These are phyloP conservation scores for Saccharomyces hybrid DNA, from an alignment of 1,139 yeast genomes.

Conservation along the genomic window DNA sequence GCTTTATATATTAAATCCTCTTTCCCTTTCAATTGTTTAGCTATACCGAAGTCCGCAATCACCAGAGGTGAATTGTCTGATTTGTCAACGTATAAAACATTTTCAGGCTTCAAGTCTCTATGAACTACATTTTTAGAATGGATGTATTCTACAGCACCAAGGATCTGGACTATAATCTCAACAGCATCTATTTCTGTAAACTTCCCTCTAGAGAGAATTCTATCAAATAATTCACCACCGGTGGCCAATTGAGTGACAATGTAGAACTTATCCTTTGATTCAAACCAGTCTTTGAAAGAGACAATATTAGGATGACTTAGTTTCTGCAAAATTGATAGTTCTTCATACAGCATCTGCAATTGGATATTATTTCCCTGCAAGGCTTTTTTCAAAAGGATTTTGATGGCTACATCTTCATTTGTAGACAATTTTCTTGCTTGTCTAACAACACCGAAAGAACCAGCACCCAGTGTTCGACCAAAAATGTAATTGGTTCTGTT, in stretches of 20 bases:
- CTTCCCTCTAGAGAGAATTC: constrained; percentile 66
- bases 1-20: constrained; percentile 64
- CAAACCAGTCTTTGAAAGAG: constrained; percentile 81
- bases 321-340: constrained; percentile 55
- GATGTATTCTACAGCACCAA: constrained; percentile 66
- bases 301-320: constrained; percentile 77
- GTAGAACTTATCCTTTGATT: constrained; percentile 68
- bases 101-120: constrained; percentile 87
- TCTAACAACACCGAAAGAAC: constrained; percentile 81
- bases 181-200: constrained; percentile 85
- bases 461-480: constrained; percentile 73
- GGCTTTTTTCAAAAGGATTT: constrained; percentile 75
- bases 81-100: constrained; percentile 48
- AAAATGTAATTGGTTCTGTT: constrained; percentile 57
- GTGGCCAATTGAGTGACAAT: constrained; percentile 73
- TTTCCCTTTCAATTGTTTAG: constrained; percentile 52
- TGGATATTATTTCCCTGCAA: constrained; percentile 59
- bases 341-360: constrained; percentile 58
- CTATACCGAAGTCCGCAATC: constrained; percentile 89
- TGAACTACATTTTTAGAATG: constrained; percentile 75
- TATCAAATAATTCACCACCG: constrained; percentile 86
- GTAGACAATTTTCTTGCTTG: constrained; percentile 56
- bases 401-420: constrained; percentile 74
- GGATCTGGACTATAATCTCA: constrained; percentile 55
- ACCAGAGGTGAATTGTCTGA: constrained; percentile 60